A percentile compares a stretch with the other conserved stretches of the same genome.
Evolutionary conservation across 2,329 filamentous ascomycete genomes (phyloP).

Genomic region (Trichothecium sympodiale): DNA sequence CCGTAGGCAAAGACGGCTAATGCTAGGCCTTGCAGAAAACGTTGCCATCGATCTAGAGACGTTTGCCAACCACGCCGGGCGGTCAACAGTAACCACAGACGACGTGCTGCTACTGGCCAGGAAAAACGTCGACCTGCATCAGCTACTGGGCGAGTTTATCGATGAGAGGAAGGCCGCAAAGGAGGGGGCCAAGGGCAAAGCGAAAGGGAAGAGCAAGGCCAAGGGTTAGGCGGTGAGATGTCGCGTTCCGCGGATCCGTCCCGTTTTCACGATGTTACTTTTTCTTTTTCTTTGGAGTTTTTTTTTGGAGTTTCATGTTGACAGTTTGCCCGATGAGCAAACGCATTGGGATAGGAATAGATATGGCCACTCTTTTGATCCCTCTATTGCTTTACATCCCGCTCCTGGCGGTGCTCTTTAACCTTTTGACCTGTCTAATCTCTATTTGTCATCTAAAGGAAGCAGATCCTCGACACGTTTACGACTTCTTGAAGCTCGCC

Average conservation of each 20-base stretch:
- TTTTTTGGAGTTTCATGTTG: neutral
- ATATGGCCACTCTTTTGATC: too few relatives aligned
- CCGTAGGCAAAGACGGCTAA: too few relatives aligned
- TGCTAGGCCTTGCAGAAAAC: too few relatives aligned
- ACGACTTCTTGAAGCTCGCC: slow-evolving; percentile 16
- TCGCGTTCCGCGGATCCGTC: neutral
- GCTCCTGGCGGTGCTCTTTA: too few relatives aligned
- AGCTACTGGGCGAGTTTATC: slow-evolving; percentile 59
- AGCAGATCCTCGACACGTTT: too few relatives aligned
- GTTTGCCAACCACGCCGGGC: slow-evolving; percentile 63
- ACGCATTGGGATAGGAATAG: too few relatives aligned
- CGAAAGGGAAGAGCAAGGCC: slow-evolving; percentile 19
- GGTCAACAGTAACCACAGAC: slow-evolving; percentile 68
- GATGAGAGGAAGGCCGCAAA: slow-evolving; percentile 44
- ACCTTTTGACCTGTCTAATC: too few relatives aligned
- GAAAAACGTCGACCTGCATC: slow-evolving; percentile 75
- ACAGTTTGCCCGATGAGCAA: too few relatives aligned
- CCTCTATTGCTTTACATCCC: too few relatives aligned
- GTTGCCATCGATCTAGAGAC: slow-evolving; percentile 45
- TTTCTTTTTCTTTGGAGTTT: neutral
- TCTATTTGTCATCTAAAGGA: too few relatives aligned
- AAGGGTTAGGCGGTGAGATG: slow-evolving; percentile 9
- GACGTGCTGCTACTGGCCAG: slow-evolving; percentile 82
- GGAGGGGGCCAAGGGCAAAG: slow-evolving; percentile 12
- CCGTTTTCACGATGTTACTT: neutral